Base-by-base conservation (phyloP, 495 filamentous ascomycete species). In the Aspergillus cavernicola region DNA sequence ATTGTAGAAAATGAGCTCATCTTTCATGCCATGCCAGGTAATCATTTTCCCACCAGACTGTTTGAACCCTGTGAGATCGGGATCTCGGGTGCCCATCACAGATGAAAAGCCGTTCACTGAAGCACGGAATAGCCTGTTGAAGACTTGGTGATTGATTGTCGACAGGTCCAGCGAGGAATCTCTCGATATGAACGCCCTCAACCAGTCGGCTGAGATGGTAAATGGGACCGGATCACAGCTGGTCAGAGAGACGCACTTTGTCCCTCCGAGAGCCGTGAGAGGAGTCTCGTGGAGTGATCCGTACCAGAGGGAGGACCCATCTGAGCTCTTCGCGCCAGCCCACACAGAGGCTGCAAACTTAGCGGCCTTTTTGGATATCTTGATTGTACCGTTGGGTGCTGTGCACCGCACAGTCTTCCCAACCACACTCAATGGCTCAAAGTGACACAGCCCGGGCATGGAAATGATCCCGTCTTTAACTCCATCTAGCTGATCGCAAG, bases 391-490 rank as follows among this genome's bases (percentile, higher is more conserved):
- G 66, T 44, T 19, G 64, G 64, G 13, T 18, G 20, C 16, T 69
- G 69, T 4, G 70, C 43, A 46, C 1, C 2, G 15, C 7, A 35
- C 18, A 1, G 28, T 20, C 62, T 47, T 60, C 66, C 81, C 82
- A 13, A 80, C 68, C 5, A 86, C 51, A 4, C 61, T 59, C 26
- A 71, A 66, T 12, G 76, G 70, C 49, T 76, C 52, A 50, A 83
- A 79, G 20, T 74, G 57, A 64, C 84, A 87, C 13, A 63, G 58
- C 6, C 64, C 58, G 0, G 82, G 81, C 29, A 68, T 53, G 45
- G 76, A 77, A 53, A 87, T 78, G 50, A 87, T 77, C 29, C 70
- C 76, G 61, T 87, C 85, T 2, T 63, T 53, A 4, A 80, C 62
- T 0, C 83, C 82, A 62, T 88, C 84, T 16, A 74, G 62, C 9